phyloP scores from a whole-genome alignment of 306 rosid genomes.

The Lathyrus oleraceus region DNA sequence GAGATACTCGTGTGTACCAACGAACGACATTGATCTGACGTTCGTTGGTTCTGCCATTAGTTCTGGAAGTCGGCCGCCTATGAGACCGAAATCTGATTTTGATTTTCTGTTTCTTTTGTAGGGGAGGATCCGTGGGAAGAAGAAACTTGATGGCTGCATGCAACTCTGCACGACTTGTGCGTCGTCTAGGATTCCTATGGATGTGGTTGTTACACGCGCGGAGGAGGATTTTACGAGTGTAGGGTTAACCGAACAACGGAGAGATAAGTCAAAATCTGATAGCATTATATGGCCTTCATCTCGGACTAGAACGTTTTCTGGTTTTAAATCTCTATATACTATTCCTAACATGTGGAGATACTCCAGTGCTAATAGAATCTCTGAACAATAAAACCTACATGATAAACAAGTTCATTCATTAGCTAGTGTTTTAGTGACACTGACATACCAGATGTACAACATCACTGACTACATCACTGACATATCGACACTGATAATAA shows the following conservation, averaged over 20 bases:
- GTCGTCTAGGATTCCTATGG: background rate
- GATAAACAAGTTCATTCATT: constrained; percentile 21
- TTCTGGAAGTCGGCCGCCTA: constrained; percentile 67
- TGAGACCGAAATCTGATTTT: constrained; percentile 75
- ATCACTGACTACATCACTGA: no score
- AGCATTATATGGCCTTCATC: constrained; percentile 95
- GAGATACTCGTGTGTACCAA: constrained; percentile 87
- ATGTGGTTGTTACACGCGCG: constrained; percentile 30
- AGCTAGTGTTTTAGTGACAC: background rate
- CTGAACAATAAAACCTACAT: constrained; percentile 76
- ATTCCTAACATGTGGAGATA: constrained; percentile 93
- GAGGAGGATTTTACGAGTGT: constrained; percentile 84
- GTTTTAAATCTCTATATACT: constrained; percentile 86
- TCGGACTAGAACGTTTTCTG: constrained; percentile 78
- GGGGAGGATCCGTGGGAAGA: constrained; percentile 73
- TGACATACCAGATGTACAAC: no score
- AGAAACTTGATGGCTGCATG: constrained; percentile 53
- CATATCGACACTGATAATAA: no score
- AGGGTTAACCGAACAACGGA: constrained; percentile 79
- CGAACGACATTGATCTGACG: constrained; percentile 89
- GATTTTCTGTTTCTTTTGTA: constrained; percentile 63
- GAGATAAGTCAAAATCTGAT: constrained; percentile 83
- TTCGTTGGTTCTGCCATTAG: constrained; percentile 88
- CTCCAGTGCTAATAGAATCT: constrained; percentile 79
- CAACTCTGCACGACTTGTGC: constrained; percentile 46